Base-by-base conservation (phyloP, 2,329 filamentous ascomycete species). In the Niveomyces coronatus region DNA sequence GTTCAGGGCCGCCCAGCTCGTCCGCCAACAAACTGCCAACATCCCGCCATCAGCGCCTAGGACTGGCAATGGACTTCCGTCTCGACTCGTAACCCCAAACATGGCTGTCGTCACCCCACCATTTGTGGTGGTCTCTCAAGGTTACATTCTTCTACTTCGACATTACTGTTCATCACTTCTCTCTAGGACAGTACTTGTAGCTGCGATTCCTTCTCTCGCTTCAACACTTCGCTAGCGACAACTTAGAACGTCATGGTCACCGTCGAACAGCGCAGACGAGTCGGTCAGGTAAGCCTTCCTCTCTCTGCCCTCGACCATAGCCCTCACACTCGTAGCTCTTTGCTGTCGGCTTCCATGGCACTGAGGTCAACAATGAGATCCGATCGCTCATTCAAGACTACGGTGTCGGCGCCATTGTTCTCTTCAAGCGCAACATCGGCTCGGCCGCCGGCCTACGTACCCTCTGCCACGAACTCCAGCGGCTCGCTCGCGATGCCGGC, bases 381-480 rank as follows among this genome's bases (percentile, higher is more conserved):
- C 46, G 33, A 7, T 46, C 49, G 4, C 43, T 53, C 8, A 46
- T 53, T 20, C 47, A 45, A 4, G 47, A 53, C 31, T 53, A 51
- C 33, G 48, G 48, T 24, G 44, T 53, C 20, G 50, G 50, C 2
- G 47, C 50, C 35, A 45, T 53, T 18, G 47, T 53, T 1, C 44
- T 53, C 3, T 53, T 53, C 47, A 51, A 51, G 39, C 45, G 49
- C 37, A 53, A 53, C 19, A 42, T 53, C 19, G 22, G 40, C 13
- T 44, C 45, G n/a, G 45, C 50, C 4, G 22, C 32, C 5, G 43
- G 50, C 32, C 35, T 53, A 3, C 49, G 45, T 27, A 15, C 36
- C n/a, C 45, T 53, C 4, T 49, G 47, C 31, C 42, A 40, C 5
- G 48, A 42, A 8, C 43, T 53, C 9, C 50, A 53, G 44, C 24